phyloP scores from a whole-genome alignment of 768 basidiomycete genomes.

The Saitozyma sp. region DNA sequence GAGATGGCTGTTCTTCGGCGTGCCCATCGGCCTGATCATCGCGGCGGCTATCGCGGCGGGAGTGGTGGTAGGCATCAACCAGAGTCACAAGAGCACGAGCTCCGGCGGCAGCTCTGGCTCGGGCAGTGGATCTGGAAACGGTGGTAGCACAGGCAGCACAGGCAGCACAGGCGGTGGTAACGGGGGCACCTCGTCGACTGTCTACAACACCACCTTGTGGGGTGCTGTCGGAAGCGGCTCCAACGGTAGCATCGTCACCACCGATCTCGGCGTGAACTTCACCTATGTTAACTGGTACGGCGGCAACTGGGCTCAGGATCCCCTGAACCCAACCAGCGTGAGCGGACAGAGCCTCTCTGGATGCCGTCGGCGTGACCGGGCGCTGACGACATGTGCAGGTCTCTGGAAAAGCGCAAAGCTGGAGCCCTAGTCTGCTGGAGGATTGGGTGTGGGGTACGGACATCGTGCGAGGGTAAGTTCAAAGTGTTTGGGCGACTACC shows the following conservation, averaged over 20 bases:
- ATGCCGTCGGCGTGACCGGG: neutral
- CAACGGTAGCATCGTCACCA: conserved; percentile 37
- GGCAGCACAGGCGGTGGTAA: conserved; percentile 1
- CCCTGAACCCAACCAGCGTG: conserved; percentile 37
- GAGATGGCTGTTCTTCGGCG: conserved; percentile 36
- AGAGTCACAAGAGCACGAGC: conserved; percentile 8
- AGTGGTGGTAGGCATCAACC: conserved; percentile 27
- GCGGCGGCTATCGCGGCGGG: conserved; percentile 41
- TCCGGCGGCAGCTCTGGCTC: neutral
- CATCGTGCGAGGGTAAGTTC: conserved; percentile 40
- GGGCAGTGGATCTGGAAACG: conserved; percentile 4
- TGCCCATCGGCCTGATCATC: conserved; percentile 35
- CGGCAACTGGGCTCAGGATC: conserved; percentile 49
- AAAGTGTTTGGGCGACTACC: neutral
- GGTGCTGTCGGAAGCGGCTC: conserved; percentile 29
- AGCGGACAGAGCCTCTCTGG: conserved; percentile 8
- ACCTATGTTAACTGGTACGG: conserved; percentile 49
- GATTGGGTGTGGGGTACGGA: conserved; percentile 48
- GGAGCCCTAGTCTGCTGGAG: conserved; percentile 46
- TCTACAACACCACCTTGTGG: conserved; percentile 15
- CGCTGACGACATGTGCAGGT: conserved; percentile 13
- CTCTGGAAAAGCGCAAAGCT: conserved; percentile 48
- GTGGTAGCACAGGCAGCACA: conserved; percentile 9
- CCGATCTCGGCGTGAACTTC: conserved; percentile 40
- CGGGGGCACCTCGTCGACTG: conserved; percentile 1